Evolutionary conservation across 2,329 filamentous ascomycete genomes (phyloP), one percentile per base, ranked within the genome.

Genomic region (Cyphellophora europaea): DNA sequence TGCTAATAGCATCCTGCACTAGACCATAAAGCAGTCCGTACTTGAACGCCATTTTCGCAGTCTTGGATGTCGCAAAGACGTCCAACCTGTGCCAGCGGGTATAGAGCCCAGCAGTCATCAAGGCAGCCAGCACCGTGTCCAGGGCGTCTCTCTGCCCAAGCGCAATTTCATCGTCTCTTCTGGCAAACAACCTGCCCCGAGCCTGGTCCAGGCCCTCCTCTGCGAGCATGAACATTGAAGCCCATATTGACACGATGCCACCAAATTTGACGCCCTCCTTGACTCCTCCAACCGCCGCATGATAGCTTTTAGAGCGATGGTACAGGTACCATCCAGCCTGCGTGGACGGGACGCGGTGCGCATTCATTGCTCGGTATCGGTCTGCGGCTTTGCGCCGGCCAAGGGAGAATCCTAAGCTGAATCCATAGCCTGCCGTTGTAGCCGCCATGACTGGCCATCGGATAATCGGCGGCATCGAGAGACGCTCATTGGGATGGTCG

Each of bases 261-360:
- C 82, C 87, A 70, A 91, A 84, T 46, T 72, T 77, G 32, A 85
- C 49, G 0, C 86, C 91, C 52, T 93, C 86, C 34, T 75, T 75
- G 12, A 93, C 65, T 1, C 82, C 89, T 5, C 82, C 83, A 14
- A 82, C 71, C 50, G 84, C 79, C 33, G 82, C 73, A 51, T 86
- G 77, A 64, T 98, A 96, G 61, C 94, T 96, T 61, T 96, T 96
- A 55, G 78, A 85, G 63, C 95, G 95, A 67, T 96, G 89, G 60
- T 98, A 98, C n/a, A 96, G 74, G 56, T 89, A 98, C 91, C 91
- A 98, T 12, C 87, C 89, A 2, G 79, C 76, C 16, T 84, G 79
- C 1, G 79, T 79, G 3, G 75, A 78, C 13, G 91, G 91, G 43
- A 95, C 77, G 47, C 89, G 83, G 67, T 98, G 91, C 1, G 91